Conservation (phyloP, 345 rosid genomes). For the sweet orange (Citrus sinensis) region DNA sequence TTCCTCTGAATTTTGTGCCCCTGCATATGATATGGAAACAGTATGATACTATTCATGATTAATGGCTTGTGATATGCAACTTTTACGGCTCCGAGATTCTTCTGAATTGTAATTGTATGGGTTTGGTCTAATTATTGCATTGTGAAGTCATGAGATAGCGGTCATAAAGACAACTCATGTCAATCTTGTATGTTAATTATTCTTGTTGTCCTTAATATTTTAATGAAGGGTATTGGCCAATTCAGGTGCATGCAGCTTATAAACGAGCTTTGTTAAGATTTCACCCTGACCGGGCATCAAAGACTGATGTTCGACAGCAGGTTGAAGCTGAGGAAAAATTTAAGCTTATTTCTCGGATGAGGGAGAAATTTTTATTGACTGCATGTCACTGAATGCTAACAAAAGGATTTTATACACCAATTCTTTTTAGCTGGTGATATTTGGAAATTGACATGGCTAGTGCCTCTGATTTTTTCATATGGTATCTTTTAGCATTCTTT, state of each 20-base stretch:
- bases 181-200: neutral
- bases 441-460: neutral
- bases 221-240: slow-evolving; percentile 11
- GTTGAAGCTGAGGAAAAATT: slow-evolving; percentile 92
- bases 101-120: neutral
- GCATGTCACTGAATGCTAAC: slow-evolving; percentile 23
- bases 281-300: slow-evolving; percentile 84
- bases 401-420: slow-evolving; percentile 3
- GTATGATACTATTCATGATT: neutral
- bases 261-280: slow-evolving; percentile 68
- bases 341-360: slow-evolving; percentile 85
- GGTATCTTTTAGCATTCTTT: neutral
- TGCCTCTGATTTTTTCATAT: neutral
- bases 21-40: neutral
- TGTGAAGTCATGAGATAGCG: neutral
- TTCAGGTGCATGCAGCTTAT: slow-evolving; percentile 78
- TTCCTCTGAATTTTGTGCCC: neutral
- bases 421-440: slow-evolving; percentile 2
- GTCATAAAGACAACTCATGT: neutral
- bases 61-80: neutral
- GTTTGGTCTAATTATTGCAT: neutral
- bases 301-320: slow-evolving; percentile 60
- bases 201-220: neutral
- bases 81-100: neutral
- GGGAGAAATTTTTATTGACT: slow-evolving; percentile 50